Evolutionary conservation across 2,329 filamentous ascomycete genomes (phyloP), one percentile per base, ranked within the genome.

Genomic region (Colletotrichum filicis): DNA sequence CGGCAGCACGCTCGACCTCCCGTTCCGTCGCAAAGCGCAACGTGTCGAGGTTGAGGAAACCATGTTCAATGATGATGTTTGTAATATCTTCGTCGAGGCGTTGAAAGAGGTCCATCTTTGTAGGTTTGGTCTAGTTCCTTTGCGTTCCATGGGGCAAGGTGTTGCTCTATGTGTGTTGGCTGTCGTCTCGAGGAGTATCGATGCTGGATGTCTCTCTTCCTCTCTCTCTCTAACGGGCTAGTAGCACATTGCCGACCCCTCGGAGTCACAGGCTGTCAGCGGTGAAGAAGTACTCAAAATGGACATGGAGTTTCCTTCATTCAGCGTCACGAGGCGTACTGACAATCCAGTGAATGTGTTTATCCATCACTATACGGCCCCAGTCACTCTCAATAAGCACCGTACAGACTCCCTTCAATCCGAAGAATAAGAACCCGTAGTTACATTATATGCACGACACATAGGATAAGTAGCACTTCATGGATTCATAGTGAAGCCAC

Each of bases 31-130:
- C 61, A 12, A 59, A 32, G 5, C 30, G 64, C 24, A 63, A 55
- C 2, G 24, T 53, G 5, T 71, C 58, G 8, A 75, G 35, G 24
- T 74, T 32, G 1, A 75, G 59, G 16, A 75, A 63, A 12, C 60
- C 63, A 49, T 59, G 42, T n/a, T 49, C 19, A 11, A 75, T 60
- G 12, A 75, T 66, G n/a, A 72, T 55, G 49, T 55, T 68, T 28
- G 65, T 26, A 6, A 74, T 5, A 5, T 75, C 60, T 14, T 74
- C 71, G 16, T 72, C 60, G 11, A 75, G 55, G 14, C 60, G 32
- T 59, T 71, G 63, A 14, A 75, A 71, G 11, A 58, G 26, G 22
- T 75, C 74, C 72, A 74, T 75, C 7, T 26, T 68, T 19, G 37
- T 16, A 42, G n/a, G 6, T 24, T 14, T 32, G 14, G n/a, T 49